Base-by-base conservation (phyloP, 257 asterid species). In the Phtheirospermum japonicum region DNA sequence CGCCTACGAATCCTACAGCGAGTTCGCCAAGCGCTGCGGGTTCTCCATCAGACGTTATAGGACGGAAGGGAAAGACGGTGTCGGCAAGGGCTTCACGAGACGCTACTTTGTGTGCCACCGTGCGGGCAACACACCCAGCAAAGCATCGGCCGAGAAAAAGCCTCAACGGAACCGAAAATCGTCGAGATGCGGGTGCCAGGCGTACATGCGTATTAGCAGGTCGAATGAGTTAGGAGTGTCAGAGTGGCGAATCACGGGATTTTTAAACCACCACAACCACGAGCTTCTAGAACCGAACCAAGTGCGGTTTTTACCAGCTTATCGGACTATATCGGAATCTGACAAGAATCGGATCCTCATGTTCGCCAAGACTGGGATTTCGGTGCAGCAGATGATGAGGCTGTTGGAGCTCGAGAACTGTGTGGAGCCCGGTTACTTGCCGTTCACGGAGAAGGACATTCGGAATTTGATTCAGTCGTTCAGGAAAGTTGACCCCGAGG, bases 71-170 rank as follows among this genome's bases (percentile, higher is more conserved):
- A 93, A 89, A 76, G 96, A 85, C 59, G 99, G 99, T 12, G 84
- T 93, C 28, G 99, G 99, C n/a, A 93, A 89, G 79, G 99, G 99
- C 33, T 91, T 93, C 62, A 93, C 94, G 0, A 77, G 99, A 75
- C 97, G 97, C 37, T 93, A 93, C 74, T 93, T 93, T 60, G 99
- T 93, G 53, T 93, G 99, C 78, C 99, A 93, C 59, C 97, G 99
- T 13, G 95, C 99, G 0, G 99, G 99, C 7, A 93, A 87, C 74
- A 93, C 99, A 46, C 97, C 97, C 12, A 73, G 72, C 40, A 93
- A 93, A 76, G 54, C 81, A 12, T 71, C 85, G 32, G 78, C 19
- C 40, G 95, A 82, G 48, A 83, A 70, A 54, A 93, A 87, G 72
- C 91, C 96, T 23, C 99, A 89, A 49, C 80, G 99, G 73, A 93